Conservation (phyloP, 2,329 filamentous ascomycete species). For the Tolypocladium guangdongense region DNA sequence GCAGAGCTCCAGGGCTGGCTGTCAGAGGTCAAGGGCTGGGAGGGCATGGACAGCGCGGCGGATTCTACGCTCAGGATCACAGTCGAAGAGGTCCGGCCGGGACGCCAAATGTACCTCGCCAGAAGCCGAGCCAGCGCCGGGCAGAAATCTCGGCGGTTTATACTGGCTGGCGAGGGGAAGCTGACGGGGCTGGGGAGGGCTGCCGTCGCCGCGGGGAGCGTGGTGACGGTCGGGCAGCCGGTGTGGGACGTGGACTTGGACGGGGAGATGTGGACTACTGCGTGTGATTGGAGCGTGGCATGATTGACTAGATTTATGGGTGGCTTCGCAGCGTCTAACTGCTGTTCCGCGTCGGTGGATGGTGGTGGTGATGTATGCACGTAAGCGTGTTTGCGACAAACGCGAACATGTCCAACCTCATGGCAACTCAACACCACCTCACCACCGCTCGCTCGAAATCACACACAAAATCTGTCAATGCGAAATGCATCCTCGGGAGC, state of each 20-base stretch:
- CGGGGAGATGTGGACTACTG: slow-evolving; percentile 24
- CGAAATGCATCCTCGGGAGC: not conserved
- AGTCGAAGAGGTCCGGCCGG: slow-evolving; percentile 19
- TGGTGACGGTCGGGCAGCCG: slow-evolving; percentile 22
- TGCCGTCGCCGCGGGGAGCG: slow-evolving; percentile 16
- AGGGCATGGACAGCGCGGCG: slow-evolving; percentile 7
- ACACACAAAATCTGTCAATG: not conserved
- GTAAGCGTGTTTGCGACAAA: slow-evolving; percentile 24
- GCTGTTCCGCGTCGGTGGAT: not conserved
- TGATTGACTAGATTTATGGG: not conserved
- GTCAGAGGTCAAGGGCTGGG: slow-evolving; percentile 27
- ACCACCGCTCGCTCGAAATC: not conserved
- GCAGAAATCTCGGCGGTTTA: slow-evolving; percentile 10
- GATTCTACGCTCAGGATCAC: slow-evolving; percentile 12
- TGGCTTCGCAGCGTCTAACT: not conserved
- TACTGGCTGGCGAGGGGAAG: slow-evolving; percentile 27
- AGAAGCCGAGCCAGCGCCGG: slow-evolving; percentile 6
- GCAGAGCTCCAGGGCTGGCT: slow-evolving; percentile 29
- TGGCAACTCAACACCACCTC: not conserved
- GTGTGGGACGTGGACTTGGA: slow-evolving; percentile 26
- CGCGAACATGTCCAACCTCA: slow-evolving; percentile 10
- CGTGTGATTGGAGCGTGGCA: slow-evolving; percentile 24
- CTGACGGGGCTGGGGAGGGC: slow-evolving; percentile 23
- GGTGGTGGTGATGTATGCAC: slow-evolving; percentile 15
- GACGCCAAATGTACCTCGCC: slow-evolving; percentile 24